Conservation (phyloP, 2,329 filamentous ascomycete species). For the Falciphora oryzae region DNA sequence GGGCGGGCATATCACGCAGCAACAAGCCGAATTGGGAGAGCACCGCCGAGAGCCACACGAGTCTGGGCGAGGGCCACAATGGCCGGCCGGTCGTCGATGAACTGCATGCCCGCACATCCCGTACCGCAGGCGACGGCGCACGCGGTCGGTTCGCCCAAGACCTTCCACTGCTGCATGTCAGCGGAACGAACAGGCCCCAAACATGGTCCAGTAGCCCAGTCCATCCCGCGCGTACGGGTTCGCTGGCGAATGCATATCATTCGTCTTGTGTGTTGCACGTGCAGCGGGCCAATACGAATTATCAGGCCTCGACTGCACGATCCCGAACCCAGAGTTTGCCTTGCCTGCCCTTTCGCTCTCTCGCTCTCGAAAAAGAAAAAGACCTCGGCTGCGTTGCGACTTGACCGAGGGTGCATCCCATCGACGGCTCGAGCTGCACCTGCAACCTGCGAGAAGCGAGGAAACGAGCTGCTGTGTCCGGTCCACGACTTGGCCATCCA, state of each 20-base stretch:
- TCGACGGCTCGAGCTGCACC: neutral
- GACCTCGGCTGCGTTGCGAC: neutral
- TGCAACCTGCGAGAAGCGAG: neutral
- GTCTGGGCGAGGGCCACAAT: too few species aligned
- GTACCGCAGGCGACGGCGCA: too few species aligned
- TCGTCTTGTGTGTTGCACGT: neutral
- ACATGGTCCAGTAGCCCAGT: neutral
- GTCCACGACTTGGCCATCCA: neutral
- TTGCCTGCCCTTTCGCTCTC: too few species aligned
- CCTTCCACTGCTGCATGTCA: neutral
- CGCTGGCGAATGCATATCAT: neutral
- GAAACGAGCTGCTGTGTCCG: neutral
- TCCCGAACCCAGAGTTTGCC: neutral
- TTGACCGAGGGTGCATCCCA: neutral
- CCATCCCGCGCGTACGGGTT: neutral
- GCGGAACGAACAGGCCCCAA: neutral
- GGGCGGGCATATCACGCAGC: too few species aligned
- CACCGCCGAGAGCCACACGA: too few species aligned
- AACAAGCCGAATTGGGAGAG: neutral
- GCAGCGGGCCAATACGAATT: neutral
- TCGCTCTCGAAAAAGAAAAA: neutral
- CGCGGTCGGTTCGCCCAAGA: too few species aligned
- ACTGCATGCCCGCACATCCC: neutral
- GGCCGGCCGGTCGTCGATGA: too few species aligned
- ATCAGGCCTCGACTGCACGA: neutral